phyloP scores from a whole-genome alignment of 768 basidiomycete species.

The Favolaschia claudopus region DNA sequence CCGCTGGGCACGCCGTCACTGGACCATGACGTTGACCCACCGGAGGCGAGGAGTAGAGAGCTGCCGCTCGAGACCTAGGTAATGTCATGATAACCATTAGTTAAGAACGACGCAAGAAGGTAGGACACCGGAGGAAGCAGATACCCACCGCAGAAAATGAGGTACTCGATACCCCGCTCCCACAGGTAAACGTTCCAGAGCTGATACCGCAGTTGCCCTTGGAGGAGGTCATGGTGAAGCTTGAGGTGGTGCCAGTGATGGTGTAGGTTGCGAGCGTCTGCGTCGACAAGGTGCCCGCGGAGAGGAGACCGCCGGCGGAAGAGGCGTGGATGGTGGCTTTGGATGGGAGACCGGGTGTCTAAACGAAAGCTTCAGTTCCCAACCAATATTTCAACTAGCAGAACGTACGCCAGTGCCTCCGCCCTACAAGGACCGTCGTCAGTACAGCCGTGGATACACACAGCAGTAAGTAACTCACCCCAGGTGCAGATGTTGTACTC shows the following conservation, averaged over 20 bases:
- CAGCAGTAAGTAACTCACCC: background rate
- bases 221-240: slow-evolving; percentile 52
- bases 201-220: slow-evolving; percentile 52
- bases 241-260: slow-evolving; percentile 40
- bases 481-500: background rate
- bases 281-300: slow-evolving; percentile 52
- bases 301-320: slow-evolving; percentile 48
- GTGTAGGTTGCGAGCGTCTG: slow-evolving; percentile 56
- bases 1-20: slow-evolving; percentile 49
- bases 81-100: background rate
- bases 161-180: slow-evolving; percentile 43
- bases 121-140: too few relatives aligned
- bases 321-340: slow-evolving; percentile 43
- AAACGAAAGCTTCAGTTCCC: background rate
- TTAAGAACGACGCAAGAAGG: background rate
- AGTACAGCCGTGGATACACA: too few relatives aligned
- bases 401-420: background rate
- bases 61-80: slow-evolving; percentile 44
- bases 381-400: too few relatives aligned
- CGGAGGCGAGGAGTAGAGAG: slow-evolving; percentile 43
- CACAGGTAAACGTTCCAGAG: slow-evolving; percentile 45
- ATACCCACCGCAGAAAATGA: slow-evolving; percentile 47
- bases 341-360: slow-evolving; percentile 36
- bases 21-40: slow-evolving; percentile 47
- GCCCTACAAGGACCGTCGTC: too few relatives aligned